Base-by-base conservation (phyloP, 768 basidiomycete species). In the Pleurotus platypus region DNA sequence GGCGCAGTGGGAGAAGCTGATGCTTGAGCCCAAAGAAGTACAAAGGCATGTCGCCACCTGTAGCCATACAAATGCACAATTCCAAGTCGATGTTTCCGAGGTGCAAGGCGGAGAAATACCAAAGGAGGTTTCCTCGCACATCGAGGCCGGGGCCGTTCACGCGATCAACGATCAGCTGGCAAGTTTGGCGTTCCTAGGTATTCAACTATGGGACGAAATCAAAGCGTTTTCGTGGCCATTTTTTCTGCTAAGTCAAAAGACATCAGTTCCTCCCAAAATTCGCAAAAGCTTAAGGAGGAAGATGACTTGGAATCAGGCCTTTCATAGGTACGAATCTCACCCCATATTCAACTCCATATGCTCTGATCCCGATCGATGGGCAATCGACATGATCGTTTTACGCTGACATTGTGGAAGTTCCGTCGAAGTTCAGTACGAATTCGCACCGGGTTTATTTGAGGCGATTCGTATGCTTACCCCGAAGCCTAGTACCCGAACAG, bases 1-100 rank as follows among this genome's bases (percentile, higher is more conserved):
- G 85, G 75, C 30, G 69, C 79, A 13, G 79, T 81, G 5, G 78
- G 76, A 22, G 74, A 78, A 45, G 65, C 59, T n/a, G 63, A 60
- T 13, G 60, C 27, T n/a, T 65, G 26, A 51, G 46, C 13, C 46
- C 39, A 46, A 24, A 9, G n/a, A 45, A 16, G 24, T 48, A 48
- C 46, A 48, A 48, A 26, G 46, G 24, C 16, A 48, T 48, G 18
- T n/a, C 30, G 9, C 16, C 22, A 42, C 37, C 38, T 35, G 39
- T 50, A 50, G 0, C 30, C 30, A 9, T 11, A 11, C 30, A 35
- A 9, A 35, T 35, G 30, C 30, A 35, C 30, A 35, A 35, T 35
- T 35, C 9, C 30, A 35, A 35, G 30, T 35, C 30, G 30, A 3
- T 35, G 9, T 35, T 11, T 35, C 11, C 30, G 30, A 35, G 30